Evolutionary conservation across 352 stramenopile species (phyloP), one percentile per base, ranked within the genome.

Genomic region (Globisporangium heterothallicum): DNA sequence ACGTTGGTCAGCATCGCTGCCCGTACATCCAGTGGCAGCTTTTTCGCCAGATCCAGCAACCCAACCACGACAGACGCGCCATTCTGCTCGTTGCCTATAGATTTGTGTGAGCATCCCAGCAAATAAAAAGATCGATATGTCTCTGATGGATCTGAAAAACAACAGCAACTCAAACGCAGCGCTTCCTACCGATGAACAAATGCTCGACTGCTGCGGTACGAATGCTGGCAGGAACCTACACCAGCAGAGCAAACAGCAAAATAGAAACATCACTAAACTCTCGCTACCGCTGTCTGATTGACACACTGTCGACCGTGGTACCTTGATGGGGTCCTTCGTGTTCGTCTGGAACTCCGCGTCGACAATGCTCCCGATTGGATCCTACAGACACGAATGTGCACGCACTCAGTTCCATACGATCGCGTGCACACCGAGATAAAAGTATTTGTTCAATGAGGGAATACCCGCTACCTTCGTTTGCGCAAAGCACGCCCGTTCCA

Each of bases 401-500:
- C 12, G 14, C 42, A 34, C 22, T 10, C 7, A 48, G 42, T n/a
- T n/a, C n/a, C n/a, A n/a, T n/a, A n/a, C n/a, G n/a, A n/a, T n/a
- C n/a, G n/a, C n/a, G n/a, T n/a, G n/a, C n/a, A n/a, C n/a, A n/a
- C n/a, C n/a, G n/a, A n/a, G n/a, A n/a, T n/a, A n/a, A n/a, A n/a
- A n/a, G n/a, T n/a, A n/a, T 27, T 25, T 19, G 25, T 6, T 16
- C 3, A 35, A 10, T 32, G 12, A 30, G 13, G 29, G 40, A 19
- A 8, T n/a, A 10, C 27, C n/a, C 32, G 35, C 7, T 54, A 78
- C 73, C 56, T 66, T 71, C 57, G 72, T 68, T 46, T 87, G 83
- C 3, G 71, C 67, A 53, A 94, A 92, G 63, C 79, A 91, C 1
- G 79, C 81, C 16, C 82, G 68, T 42, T 90, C 78, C 6, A 92